A percentile compares a stretch with the other conserved stretches of the same genome.
Evolutionary conservation across 148 eudicot species (phyloP).

Genomic region (Diospyros kaki): DNA sequence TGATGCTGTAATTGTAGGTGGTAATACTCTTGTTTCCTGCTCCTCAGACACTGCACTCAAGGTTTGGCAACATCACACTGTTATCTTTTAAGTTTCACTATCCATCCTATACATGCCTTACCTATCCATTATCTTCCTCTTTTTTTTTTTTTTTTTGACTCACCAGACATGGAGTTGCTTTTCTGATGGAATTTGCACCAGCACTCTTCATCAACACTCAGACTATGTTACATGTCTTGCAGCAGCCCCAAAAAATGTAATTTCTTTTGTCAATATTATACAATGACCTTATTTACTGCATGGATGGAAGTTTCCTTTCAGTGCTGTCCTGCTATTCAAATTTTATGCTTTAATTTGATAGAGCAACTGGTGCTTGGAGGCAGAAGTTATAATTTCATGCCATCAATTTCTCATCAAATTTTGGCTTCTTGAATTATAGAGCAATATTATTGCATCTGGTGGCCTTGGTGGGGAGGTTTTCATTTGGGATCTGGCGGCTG

Average conservation of each 20-base stretch:
- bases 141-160: slow-evolving; percentile 11
- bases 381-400: neutral
- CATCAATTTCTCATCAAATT: slow-evolving; percentile 20
- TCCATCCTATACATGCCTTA: neutral
- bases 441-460: slow-evolving; percentile 82
- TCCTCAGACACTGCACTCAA: slow-evolving; percentile 93
- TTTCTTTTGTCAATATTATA: slow-evolving; percentile 9
- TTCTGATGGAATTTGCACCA: slow-evolving; percentile 67
- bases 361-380: slow-evolving; percentile 8
- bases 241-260: slow-evolving; percentile 80
- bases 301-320: neutral
- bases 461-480: slow-evolving; percentile 99
- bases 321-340: neutral
- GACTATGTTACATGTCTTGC: slow-evolving; percentile 97
- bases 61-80: slow-evolving; percentile 30
- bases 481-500: slow-evolving; percentile 97
- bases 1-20: slow-evolving; percentile 80
- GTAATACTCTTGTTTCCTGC: slow-evolving; percentile 83
- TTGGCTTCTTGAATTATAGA: slow-evolving; percentile 46
- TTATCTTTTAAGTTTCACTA: neutral
- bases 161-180: slow-evolving; percentile 75
- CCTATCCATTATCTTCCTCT: neutral
- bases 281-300: neutral
- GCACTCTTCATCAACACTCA: slow-evolving; percentile 89
- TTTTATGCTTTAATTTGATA: slow-evolving; percentile 6